A percentile compares a stretch with the other conserved stretches of the same genome.
phyloP scores from a whole-genome alignment of 148 eudicot genomes.

The Vaccinium corymbosum region DNA sequence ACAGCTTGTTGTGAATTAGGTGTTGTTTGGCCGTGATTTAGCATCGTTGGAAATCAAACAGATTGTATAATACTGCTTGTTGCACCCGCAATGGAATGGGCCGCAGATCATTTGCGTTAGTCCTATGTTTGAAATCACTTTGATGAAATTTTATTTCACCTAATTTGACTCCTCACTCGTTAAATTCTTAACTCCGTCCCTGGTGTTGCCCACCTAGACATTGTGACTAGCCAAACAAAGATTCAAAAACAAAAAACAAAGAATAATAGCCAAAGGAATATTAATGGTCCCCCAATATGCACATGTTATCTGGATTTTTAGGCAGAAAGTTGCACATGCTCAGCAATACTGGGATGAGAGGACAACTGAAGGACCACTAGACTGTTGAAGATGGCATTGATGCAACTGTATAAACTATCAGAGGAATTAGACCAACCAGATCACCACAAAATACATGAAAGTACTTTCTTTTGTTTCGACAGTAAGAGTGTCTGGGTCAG shows the following conservation, averaged over 20 bases:
- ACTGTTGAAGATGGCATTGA: not conserved
- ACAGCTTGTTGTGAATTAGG: not conserved
- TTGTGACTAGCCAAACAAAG: not conserved
- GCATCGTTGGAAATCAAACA: not conserved
- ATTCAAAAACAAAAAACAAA: not conserved
- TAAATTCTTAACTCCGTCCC: not conserved
- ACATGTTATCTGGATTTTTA: constrained; percentile 10
- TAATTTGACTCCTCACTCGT: not conserved
- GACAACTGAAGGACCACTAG: constrained; percentile 13
- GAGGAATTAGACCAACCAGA: not conserved
- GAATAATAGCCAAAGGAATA: constrained; percentile 4
- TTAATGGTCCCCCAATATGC: constrained; percentile 15
- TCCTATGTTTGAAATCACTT: not conserved
- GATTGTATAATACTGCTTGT: too few relatives aligned
- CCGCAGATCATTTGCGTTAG: not conserved
- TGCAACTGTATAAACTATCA: not conserved
- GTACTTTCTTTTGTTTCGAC: too few relatives aligned
- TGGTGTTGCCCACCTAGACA: not conserved
- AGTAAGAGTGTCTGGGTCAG: too few relatives aligned
- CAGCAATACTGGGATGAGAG: constrained; percentile 8
- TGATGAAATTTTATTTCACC: not conserved
- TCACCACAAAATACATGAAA: not conserved
- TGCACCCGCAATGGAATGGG: too few relatives aligned
- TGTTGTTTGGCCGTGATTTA: not conserved
- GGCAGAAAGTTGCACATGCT: constrained; percentile 19